Percentiles rank a stretch among this genome's conserved stretches.
These are phyloP conservation scores for Globisporangium abappressorium DNA, from an alignment of 352 stramenopile genomes.

Conservation along the genomic window DNA sequence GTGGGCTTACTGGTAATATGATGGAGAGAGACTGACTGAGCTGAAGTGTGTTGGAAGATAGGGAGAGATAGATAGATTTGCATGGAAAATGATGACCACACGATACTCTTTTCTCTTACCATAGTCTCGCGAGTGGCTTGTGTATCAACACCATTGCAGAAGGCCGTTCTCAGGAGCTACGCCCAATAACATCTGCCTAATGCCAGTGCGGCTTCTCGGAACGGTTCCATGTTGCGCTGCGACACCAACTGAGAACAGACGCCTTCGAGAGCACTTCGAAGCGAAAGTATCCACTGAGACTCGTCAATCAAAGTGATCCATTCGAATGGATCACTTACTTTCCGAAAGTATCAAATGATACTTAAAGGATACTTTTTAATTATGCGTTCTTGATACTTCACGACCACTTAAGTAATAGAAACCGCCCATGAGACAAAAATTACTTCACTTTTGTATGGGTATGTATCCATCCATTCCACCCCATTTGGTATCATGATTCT, in stretches of 20 bases:
- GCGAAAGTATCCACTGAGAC: not conserved
- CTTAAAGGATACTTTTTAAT: no score
- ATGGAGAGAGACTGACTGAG: not conserved
- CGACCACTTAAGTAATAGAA: not conserved
- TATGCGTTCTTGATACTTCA: not conserved
- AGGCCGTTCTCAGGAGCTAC: not conserved
- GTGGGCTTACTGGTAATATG: not conserved
- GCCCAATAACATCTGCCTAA: not conserved
- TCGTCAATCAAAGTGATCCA: not conserved
- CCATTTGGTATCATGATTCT: not conserved
- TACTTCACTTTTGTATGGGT: not conserved
- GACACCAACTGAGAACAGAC: not conserved
- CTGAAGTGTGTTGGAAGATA: not conserved
- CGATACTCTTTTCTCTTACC: not conserved
- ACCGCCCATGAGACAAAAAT: not conserved
- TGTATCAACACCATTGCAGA: not conserved
- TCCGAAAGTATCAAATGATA: not conserved
- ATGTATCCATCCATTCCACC: not conserved
- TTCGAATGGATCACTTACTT: not conserved
- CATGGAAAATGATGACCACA: not conserved
- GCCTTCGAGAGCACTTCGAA: not conserved
- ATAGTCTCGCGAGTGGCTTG: not conserved
- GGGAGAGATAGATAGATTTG: constrained; percentile 4
- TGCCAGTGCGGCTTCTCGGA: not conserved
- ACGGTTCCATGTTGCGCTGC: not conserved